phyloP scores from a whole-genome alignment of 1,139 yeast species.

The Geotrichum aggregatum region DNA sequence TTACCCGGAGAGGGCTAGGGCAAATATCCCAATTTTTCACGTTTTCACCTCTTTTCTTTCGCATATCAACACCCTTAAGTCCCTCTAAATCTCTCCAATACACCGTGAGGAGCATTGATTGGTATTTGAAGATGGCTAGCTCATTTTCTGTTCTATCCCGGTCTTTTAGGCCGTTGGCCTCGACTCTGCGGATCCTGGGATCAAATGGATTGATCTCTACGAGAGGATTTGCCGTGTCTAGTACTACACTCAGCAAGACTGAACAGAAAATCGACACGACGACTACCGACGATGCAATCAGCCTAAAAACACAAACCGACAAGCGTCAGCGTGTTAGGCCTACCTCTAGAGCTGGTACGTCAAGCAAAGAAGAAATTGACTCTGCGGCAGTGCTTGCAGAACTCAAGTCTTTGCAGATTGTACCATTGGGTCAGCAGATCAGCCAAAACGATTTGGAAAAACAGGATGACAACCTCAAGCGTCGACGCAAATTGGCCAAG shows the following conservation, averaged over 20 bases:
- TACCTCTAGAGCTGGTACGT: slow-evolving; percentile 21
- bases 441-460: slow-evolving; percentile 64
- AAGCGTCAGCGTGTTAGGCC: slow-evolving; percentile 24
- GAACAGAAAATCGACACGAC: neutral
- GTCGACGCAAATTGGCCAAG: slow-evolving; percentile 69
- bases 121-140: slow-evolving; percentile 1
- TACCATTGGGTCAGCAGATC: slow-evolving; percentile 32
- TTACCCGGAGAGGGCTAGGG: slow-evolving; percentile 5
- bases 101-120: neutral
- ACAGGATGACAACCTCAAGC: slow-evolving; percentile 67
- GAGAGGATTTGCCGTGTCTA: slow-evolving; percentile 11
- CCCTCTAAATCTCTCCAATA: neutral
- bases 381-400: slow-evolving; percentile 25
- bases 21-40: no score
- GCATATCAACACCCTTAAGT: neutral
- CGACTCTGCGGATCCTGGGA: slow-evolving; percentile 6
- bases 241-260: neutral
- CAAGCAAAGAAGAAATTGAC: slow-evolving; percentile 22
- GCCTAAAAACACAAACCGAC: slow-evolving; percentile 4
- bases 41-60: neutral
- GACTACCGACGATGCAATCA: neutral
- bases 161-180: slow-evolving; percentile 11
- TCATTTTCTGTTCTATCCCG: slow-evolving; percentile 17
- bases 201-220: neutral
- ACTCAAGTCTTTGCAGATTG: slow-evolving; percentile 26